Conservation (phyloP, 2,329 filamentous ascomycete species). For the Colletotrichum spinosum region DNA sequence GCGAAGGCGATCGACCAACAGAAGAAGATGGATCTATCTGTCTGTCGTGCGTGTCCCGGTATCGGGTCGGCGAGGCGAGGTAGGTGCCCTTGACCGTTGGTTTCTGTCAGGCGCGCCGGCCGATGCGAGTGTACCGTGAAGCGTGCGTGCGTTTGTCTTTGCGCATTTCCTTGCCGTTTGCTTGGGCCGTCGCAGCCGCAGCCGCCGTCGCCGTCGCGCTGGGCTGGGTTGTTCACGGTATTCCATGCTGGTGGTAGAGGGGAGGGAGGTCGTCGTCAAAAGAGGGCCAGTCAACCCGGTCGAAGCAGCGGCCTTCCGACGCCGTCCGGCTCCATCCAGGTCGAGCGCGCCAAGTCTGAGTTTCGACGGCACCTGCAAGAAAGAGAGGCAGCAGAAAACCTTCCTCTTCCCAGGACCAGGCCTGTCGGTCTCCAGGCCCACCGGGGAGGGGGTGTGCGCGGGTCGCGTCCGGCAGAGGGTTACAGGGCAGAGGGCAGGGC, state of each 20-base stretch:
- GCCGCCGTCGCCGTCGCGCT: conserved; percentile 9
- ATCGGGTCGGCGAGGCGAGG: conserved; percentile 12
- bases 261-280: conserved; percentile 12
- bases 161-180: conserved; percentile 19
- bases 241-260: too few relatives aligned
- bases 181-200: conserved; percentile 21
- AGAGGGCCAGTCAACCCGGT: conserved; percentile 8
- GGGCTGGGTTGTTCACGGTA: too few relatives aligned
- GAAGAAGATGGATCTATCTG: too few relatives aligned
- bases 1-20: too few relatives aligned
- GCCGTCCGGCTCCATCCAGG: conserved; percentile 16
- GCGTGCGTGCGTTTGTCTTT: conserved; percentile 33
- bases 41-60: background rate
- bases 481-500: background rate
- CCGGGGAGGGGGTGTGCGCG: conserved; percentile 20
- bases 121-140: too few relatives aligned
- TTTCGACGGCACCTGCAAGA: background rate
- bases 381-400: conserved; percentile 2
- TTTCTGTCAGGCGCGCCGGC: conserved; percentile 21
- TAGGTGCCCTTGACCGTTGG: conserved; percentile 30
- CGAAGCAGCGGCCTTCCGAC: conserved; percentile 18
- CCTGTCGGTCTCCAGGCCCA: conserved; percentile 28
- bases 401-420: conserved; percentile 20
- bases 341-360: background rate
- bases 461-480: conserved; percentile 32